Evolutionary conservation across 2,329 filamentous ascomycete species (phyloP).

Genomic region (Dothiorella sarmentorum): DNA sequence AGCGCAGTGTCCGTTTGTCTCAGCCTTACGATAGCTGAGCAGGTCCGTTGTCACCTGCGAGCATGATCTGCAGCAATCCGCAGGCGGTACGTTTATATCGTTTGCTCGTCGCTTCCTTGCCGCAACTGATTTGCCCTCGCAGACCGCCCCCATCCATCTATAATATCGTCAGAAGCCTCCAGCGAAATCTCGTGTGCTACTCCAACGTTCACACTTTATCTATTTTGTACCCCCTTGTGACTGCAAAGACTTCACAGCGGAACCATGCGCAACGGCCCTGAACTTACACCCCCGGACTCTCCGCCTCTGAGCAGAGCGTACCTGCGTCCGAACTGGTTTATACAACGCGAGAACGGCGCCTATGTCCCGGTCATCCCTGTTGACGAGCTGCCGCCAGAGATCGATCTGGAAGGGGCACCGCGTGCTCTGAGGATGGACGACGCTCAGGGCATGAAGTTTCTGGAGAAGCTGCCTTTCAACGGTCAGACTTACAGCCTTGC

Average conservation of each 20-base stretch:
- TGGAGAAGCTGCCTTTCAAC: conserved; percentile 27
- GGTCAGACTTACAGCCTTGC: conserved; percentile 14
- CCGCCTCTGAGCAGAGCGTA: background rate
- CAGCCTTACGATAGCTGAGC: background rate
- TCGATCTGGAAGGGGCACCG: conserved; percentile 38
- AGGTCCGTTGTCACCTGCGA: background rate
- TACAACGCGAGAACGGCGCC: conserved; percentile 34
- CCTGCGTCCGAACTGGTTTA: conserved; percentile 33
- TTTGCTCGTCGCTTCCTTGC: background rate
- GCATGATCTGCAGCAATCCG: background rate
- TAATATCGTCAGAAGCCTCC: background rate
- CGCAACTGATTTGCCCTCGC: background rate
- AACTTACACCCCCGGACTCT: background rate
- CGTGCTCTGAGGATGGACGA: conserved; percentile 31
- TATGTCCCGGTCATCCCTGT: conserved; percentile 42
- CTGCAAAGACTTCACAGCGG: background rate
- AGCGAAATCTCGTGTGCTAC: background rate
- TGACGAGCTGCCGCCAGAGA: conserved; percentile 41
- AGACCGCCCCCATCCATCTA: background rate
- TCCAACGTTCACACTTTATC: background rate
- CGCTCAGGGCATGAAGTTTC: conserved; percentile 29
- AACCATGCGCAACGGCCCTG: background rate
- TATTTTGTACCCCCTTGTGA: background rate
- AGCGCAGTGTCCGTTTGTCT: background rate
- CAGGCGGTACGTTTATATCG: background rate